Percentiles rank a stretch among this genome's conserved stretches.
Evolutionary conservation across 352 stramenopile genomes (phyloP).

Genomic region (Phytophthora podocarpi): DNA sequence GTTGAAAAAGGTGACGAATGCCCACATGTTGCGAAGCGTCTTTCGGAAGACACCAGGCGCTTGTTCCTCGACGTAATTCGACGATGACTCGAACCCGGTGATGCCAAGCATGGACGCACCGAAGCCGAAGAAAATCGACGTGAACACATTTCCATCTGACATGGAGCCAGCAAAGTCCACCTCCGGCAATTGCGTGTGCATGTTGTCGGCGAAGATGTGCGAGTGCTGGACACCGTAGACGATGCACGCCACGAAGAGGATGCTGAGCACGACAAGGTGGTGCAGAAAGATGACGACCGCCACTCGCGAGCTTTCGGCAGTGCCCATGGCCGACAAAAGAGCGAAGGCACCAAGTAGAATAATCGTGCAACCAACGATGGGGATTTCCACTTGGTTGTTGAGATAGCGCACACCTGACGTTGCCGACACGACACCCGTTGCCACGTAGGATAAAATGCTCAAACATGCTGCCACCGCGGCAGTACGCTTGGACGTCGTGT

Average conservation of each 20-base stretch:
- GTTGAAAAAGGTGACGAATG: constrained; percentile 84
- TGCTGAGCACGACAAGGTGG: constrained; percentile 69
- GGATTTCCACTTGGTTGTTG: constrained; percentile 60
- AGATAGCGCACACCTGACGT: constrained; percentile 84
- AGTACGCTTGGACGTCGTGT: constrained; percentile 88
- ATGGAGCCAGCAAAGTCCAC: constrained; percentile 62
- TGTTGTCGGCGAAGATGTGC: constrained; percentile 68
- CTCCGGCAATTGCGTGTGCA: constrained; percentile 50
- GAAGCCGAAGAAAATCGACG: constrained; percentile 76
- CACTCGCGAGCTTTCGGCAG: constrained; percentile 77
- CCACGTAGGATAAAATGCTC: constrained; percentile 89
- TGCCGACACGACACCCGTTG: constrained; percentile 75
- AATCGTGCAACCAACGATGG: constrained; percentile 42
- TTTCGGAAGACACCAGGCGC: constrained; percentile 75
- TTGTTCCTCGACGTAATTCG: constrained; percentile 90
- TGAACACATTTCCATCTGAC: constrained; percentile 44
- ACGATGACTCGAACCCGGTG: constrained; percentile 87
- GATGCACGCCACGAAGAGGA: constrained; percentile 54
- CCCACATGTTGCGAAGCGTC: constrained; percentile 82
- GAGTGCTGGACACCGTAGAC: constrained; percentile 67
- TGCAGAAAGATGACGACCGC: constrained; percentile 86
- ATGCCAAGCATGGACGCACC: constrained; percentile 86
- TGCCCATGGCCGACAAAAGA: constrained; percentile 72
- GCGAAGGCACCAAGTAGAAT: constrained; percentile 78
- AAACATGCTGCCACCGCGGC: constrained; percentile 82